A percentile compares a stretch with the other conserved stretches of the same genome.
Conservation (phyloP, 108 stramenopile species). For the Skeletonema marinoi region DNA sequence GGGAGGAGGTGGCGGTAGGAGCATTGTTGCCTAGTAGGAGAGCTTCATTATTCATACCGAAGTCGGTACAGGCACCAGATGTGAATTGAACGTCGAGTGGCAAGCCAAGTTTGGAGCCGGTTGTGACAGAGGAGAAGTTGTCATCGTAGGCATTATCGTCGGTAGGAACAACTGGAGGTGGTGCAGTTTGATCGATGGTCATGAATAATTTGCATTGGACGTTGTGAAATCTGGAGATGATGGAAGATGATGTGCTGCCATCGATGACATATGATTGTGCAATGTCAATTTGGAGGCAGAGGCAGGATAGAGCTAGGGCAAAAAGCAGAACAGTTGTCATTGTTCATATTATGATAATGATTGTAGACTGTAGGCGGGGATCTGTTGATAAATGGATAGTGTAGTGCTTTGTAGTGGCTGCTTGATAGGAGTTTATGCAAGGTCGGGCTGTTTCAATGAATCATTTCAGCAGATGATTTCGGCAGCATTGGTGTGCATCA, state of each 20-base stretch:
- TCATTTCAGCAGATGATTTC: too few species aligned
- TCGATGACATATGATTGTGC: conserved; percentile 1
- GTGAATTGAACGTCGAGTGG: background rate
- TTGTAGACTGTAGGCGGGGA: too few species aligned
- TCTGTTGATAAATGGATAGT: too few species aligned
- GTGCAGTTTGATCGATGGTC: background rate
- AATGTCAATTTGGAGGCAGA: background rate
- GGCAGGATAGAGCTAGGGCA: background rate
- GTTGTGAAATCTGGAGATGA: background rate
- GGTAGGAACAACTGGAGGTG: background rate
- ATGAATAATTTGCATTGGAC: background rate
- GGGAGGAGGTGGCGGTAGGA: background rate
- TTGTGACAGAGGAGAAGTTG: background rate
- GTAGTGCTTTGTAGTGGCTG: background rate
- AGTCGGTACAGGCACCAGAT: background rate
- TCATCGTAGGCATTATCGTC: background rate
- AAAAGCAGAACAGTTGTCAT: background rate
- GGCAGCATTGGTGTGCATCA: too few species aligned
- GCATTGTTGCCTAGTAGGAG: background rate
- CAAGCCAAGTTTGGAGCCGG: background rate
- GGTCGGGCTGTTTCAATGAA: too few species aligned
- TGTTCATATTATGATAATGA: background rate
- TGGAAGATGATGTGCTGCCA: background rate
- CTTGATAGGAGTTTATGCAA: too few species aligned
- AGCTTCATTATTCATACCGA: background rate